Conservation (phyloP, 257 asterid genomes). For the Thymus mandschuricus region DNA sequence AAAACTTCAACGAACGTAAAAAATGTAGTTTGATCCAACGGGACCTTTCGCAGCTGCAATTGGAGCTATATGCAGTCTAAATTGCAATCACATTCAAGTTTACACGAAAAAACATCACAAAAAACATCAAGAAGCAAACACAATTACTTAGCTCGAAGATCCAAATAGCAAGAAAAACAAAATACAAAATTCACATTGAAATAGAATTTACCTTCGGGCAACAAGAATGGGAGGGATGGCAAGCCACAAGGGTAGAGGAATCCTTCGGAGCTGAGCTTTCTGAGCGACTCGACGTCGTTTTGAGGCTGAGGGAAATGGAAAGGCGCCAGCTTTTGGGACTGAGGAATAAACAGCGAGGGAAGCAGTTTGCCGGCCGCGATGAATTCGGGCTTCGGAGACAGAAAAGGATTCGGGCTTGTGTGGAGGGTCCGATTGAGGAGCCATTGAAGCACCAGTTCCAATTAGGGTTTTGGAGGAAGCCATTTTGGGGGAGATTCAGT, state of each 20-base stretch:
- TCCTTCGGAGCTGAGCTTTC: constrained; percentile 54
- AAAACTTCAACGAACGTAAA: not conserved
- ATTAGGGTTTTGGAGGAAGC: constrained; percentile 75
- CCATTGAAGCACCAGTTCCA: constrained; percentile 67
- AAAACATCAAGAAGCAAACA: not conserved
- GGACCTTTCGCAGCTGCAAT: not conserved
- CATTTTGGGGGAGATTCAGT: constrained; percentile 36
- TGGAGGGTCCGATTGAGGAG: constrained; percentile 40
- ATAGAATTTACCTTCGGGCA: constrained; percentile 74
- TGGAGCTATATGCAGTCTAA: constrained; percentile 13
- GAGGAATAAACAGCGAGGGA: constrained; percentile 50
- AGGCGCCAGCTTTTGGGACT: constrained; percentile 40
- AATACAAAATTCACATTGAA: not conserved
- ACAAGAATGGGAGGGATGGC: constrained; percentile 77
- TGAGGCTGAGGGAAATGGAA: constrained; percentile 44
- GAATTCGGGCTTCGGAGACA: constrained; percentile 37
- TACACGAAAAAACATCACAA: not conserved
- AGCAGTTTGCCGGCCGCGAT: constrained; percentile 44
- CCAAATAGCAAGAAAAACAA: not conserved
- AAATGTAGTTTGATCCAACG: not conserved
- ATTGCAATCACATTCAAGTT: not conserved
- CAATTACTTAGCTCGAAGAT: constrained; percentile 4
- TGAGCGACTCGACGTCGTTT: constrained; percentile 41
- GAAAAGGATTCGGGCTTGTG: constrained; percentile 33
- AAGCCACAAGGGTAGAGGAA: constrained; percentile 78